These are phyloP conservation scores for Vitis hybrid DNA, from an alignment of 177 flowering plant genomes.

Conservation along the genomic window DNA sequence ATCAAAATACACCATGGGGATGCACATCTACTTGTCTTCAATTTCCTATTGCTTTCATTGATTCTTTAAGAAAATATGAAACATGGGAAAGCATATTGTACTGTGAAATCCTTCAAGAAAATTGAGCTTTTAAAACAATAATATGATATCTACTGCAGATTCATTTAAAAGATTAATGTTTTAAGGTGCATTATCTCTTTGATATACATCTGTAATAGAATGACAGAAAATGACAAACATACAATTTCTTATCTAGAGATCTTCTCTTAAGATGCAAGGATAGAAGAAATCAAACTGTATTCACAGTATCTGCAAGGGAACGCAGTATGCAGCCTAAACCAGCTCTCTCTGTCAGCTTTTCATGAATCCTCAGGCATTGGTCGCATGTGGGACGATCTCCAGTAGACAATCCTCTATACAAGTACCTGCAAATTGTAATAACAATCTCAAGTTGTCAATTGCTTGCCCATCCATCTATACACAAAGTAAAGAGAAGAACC, in stretches of 20 bases:
- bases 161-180: too few species aligned
- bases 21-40: too few species aligned
- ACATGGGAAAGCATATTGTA: too few species aligned
- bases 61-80: too few species aligned
- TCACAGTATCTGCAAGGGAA: conserved; percentile 67
- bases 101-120: too few species aligned
- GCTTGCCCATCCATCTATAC: background rate
- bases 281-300: conserved; percentile 54
- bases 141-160: too few species aligned
- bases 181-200: background rate
- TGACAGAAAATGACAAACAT: background rate
- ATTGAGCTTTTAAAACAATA: too few species aligned
- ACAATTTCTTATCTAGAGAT: background rate
- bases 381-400: conserved; percentile 97
- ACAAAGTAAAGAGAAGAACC: background rate
- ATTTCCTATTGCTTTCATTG: too few species aligned
- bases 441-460: background rate
- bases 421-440: conserved; percentile 46
- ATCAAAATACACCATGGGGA: too few species aligned
- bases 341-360: conserved; percentile 77
- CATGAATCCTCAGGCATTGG: conserved; percentile 89
- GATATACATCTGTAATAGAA: background rate
- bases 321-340: conserved; percentile 92
- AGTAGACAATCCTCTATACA: conserved; percentile 89
- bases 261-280: background rate